These are phyloP conservation scores for Penicillium crustosum DNA, from an alignment of 2,329 filamentous ascomycete species.

Conservation along the genomic window DNA sequence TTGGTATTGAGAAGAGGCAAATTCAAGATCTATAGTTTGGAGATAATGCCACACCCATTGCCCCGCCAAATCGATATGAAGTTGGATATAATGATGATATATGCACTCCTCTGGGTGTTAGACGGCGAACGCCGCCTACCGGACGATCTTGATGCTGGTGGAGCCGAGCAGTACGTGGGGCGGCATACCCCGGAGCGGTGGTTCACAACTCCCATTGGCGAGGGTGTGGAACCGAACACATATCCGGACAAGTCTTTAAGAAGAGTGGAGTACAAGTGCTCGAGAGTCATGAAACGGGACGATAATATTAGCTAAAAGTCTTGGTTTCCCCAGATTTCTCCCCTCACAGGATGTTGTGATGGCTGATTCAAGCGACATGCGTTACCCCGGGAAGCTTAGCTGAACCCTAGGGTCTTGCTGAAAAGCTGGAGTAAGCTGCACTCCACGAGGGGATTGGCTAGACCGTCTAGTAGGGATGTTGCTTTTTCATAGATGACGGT, in stretches of 20 bases:
- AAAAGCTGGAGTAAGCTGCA: not conserved
- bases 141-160: too few species aligned
- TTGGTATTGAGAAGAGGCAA: too few species aligned
- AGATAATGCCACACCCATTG: too few species aligned
- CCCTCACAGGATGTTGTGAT: not conserved
- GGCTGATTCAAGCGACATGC: not conserved
- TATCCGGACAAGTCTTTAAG: not conserved
- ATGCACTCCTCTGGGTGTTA: too few species aligned
- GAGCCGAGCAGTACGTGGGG: too few species aligned
- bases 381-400: not conserved
- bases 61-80: too few species aligned
- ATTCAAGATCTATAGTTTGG: too few species aligned
- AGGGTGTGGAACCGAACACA: not conserved
- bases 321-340: conserved; percentile 2
- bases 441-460: not conserved
- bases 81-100: too few species aligned
- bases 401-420: not conserved
- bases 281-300: not conserved
- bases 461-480: not conserved
- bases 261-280: not conserved
- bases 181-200: too few species aligned
- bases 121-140: too few species aligned
- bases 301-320: conserved; percentile 1
- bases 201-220: too few species aligned
- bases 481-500: not conserved